Base-by-base conservation (phyloP, 495 filamentous ascomycete species). In the Parathielavia hyrcaniae region DNA sequence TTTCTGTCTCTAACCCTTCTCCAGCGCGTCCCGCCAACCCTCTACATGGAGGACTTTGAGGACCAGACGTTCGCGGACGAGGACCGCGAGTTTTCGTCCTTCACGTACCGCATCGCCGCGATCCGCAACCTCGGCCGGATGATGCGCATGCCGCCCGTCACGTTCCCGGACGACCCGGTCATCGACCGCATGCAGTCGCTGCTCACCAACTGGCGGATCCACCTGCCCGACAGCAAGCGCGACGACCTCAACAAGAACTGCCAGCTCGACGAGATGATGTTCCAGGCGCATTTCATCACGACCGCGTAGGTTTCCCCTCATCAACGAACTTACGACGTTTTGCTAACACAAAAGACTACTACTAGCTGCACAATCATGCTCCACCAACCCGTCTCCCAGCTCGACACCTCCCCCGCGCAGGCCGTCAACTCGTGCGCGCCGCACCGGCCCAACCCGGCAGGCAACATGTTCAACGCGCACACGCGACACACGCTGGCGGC, bases 211-310 rank as follows among this genome's bases (percentile, higher is more conserved):
- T 95, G 90, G 88, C 79, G 79, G 45, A 81, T 91, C 53, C 87
- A 92, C 64, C 77, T 96, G 8, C 90, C 91, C 0, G 76, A 81
- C 40, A 78, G 77, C n/a, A 95, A 95, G 72, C 77, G 77, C 53
- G 82, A 88, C 57, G 79, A 90, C 36, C 73, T 92, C 54, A 80
- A 80, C 40, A 79, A 81, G 57, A 81, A 86, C 57, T 80, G 84
- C 34, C 76, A 84, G 36, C 78, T 91, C 11, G 90, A 96, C 65
- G 89, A 95, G 73, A 86, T 95, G 80, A 83, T 95, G 74, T 95
- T 95, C 76, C 90, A 95, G 67, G 90, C 90, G 12, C 86, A 86
- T 55, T 90, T 93, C 83, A 85, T 93, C 50, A 81, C 86, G 32
- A 81, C 88, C 66, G 85, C 82, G 71, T 81, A 69, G 64, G 23